Conservation (phyloP, 164 flowering plant genomes). For the Umbellularia californica region DNA sequence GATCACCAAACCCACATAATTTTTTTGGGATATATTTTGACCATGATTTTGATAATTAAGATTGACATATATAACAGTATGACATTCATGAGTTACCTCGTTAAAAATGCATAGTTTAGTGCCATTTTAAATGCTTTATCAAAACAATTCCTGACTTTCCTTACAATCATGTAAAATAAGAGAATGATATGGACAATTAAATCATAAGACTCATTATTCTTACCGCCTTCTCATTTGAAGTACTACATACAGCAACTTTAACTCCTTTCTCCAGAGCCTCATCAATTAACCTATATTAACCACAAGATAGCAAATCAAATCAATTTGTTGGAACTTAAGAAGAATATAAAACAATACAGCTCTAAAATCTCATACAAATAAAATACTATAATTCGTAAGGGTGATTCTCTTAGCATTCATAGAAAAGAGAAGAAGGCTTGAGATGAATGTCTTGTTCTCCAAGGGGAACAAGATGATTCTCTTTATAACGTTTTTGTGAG, state of each 20-base stretch:
- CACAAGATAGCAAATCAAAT: background rate
- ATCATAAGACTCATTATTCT: conserved; percentile 40
- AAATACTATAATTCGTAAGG: no score
- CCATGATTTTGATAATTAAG: background rate
- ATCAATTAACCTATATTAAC: conserved; percentile 67
- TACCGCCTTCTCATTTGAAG: conserved; percentile 99
- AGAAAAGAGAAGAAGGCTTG: no score
- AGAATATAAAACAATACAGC: no score
- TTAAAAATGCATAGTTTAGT: background rate
- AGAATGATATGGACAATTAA: background rate
- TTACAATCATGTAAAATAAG: background rate
- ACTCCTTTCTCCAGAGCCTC: conserved; percentile 83
- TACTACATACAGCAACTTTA: conserved; percentile 95
- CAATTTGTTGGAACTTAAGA: background rate
- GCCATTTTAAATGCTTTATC: background rate
- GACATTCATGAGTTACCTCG: background rate
- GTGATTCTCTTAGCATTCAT: no score
- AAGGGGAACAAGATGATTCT: no score
- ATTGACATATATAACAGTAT: background rate
- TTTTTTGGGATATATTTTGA: background rate
- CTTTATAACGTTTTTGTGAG: no score
- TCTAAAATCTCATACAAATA: no score
- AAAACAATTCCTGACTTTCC: background rate
- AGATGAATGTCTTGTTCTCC: no score
- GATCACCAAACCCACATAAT: background rate